Base-by-base conservation (phyloP, 1,284 basidiomycete species). In the Xerocomus minutiporus region DNA sequence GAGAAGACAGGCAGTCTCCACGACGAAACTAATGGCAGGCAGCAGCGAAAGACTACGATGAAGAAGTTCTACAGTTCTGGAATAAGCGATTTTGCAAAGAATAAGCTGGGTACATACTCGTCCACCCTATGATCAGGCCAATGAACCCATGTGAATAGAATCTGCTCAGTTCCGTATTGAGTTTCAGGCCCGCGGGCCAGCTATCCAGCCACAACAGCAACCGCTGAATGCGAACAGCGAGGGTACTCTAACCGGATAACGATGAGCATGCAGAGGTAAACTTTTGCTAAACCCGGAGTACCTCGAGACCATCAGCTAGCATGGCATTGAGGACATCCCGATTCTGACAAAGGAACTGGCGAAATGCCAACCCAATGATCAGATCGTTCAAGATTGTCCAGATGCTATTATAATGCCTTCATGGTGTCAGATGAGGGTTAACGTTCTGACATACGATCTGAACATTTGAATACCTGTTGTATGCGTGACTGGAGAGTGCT, bases 161-260 rank as follows among this genome's bases (percentile, higher is more conserved):
- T 17, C 78, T 74, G 59, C 92, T 91, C 15, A 98, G 79, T 59
- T 97, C 92, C 0, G 92, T 93, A 66, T 99, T 99, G 54, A 99
- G 84, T 71, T 99, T 99, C 41, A 99, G 73, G 1, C 97, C 96
- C 0, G 88, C 92, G 0, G 96, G 96, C 95, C 97, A 99, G 53
- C 88, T 84, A 66, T 96, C 89, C 4, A 99, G 77, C 95, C 95
- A 98, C 1, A 77, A 60, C 1, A 97, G 74, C 0, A 79, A 75
- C 17, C 73, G 73, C 43, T 78, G 75, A n/a, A 87, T 66, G 50
- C 75, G 71, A 13, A 74, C 62, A 28, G 86, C 72, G 0, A 83
- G 71, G 39, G 74, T 71, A 13, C 59, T 59, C 80, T 81, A 59
- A 36, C 40, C 45, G 1, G 7, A 20, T 0, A 11, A 35, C 15